These are phyloP conservation scores for Perilla frutescens DNA, from an alignment of 257 asterid species.

Conservation along the genomic window DNA sequence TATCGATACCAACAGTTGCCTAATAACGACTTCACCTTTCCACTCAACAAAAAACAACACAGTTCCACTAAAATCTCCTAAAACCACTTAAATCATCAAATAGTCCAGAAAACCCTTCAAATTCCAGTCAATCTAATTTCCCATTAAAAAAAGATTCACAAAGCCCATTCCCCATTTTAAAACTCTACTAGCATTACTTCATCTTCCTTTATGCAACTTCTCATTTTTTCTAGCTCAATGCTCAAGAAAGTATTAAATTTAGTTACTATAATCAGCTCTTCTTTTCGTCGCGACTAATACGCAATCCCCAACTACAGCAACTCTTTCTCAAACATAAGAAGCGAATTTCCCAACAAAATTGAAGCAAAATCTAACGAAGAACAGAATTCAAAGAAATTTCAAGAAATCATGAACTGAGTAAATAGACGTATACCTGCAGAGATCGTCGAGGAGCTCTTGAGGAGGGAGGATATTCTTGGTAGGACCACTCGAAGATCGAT, in stretches of 20 bases:
- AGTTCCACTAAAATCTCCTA: not conserved
- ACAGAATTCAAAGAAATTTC: not conserved
- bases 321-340: not conserved
- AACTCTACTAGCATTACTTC: conserved; percentile 2
- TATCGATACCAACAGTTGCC: not conserved
- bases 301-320: conserved; percentile 7
- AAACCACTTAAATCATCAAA: not conserved
- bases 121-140: not conserved
- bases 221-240: not conserved
- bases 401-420: not conserved
- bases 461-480: conserved; percentile 87
- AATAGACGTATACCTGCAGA: conserved; percentile 66
- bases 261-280: not conserved
- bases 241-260: not conserved
- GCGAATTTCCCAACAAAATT: not conserved
- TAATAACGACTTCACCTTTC: not conserved
- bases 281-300: not conserved
- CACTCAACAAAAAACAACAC: conserved; percentile 5
- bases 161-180: not conserved
- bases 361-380: not conserved
- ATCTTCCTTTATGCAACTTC: not conserved
- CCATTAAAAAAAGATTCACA: not conserved
- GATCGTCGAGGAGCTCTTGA: conserved; percentile 95
- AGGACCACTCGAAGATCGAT: conserved; percentile 71
- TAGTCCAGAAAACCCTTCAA: conserved; percentile 10